Evolutionary conservation across 129 eudicot species (phyloP).

Genomic region (Mikania micrantha): DNA sequence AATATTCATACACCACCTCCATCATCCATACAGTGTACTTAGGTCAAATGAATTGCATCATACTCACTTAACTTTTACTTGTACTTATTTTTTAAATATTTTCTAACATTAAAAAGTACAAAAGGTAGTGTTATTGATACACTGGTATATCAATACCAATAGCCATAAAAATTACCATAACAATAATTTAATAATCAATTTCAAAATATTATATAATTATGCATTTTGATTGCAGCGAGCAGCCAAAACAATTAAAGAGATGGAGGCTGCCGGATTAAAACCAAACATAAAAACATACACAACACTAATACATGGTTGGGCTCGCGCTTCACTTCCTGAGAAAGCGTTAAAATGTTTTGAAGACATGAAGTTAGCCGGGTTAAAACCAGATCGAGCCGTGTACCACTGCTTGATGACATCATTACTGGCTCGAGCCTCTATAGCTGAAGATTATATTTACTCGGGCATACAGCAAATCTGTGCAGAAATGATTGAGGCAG

Average conservation of each 20-base stretch:
- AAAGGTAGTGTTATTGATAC: too few species aligned
- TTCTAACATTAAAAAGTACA: too few species aligned
- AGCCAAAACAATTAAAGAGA: slow-evolving; percentile 59
- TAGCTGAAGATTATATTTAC: slow-evolving; percentile 74
- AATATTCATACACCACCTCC: too few species aligned
- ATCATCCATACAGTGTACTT: too few species aligned
- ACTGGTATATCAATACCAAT: too few species aligned
- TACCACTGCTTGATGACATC: slow-evolving; percentile 96
- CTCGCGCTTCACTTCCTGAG: slow-evolving; percentile 88
- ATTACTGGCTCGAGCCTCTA: slow-evolving; percentile 68
- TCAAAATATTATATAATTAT: neutral
- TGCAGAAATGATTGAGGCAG: slow-evolving; percentile 67
- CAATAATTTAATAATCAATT: neutral
- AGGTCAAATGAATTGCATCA: too few species aligned
- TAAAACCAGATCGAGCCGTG: slow-evolving; percentile 84
- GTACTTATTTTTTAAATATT: too few species aligned
- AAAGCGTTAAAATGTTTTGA: slow-evolving; percentile 82
- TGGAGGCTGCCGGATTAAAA: slow-evolving; percentile 73
- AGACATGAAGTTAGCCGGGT: slow-evolving; percentile 63
- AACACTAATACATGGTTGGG: slow-evolving; percentile 86
- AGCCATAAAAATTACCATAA: too few species aligned
- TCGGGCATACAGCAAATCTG: slow-evolving; percentile 54
- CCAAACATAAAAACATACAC: slow-evolving; percentile 87
- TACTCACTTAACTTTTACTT: too few species aligned
- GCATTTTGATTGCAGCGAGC: slow-evolving; percentile 56